Evolutionary conservation across 2,329 filamentous ascomycete species (phyloP).

Genomic region (Didymella sp.): DNA sequence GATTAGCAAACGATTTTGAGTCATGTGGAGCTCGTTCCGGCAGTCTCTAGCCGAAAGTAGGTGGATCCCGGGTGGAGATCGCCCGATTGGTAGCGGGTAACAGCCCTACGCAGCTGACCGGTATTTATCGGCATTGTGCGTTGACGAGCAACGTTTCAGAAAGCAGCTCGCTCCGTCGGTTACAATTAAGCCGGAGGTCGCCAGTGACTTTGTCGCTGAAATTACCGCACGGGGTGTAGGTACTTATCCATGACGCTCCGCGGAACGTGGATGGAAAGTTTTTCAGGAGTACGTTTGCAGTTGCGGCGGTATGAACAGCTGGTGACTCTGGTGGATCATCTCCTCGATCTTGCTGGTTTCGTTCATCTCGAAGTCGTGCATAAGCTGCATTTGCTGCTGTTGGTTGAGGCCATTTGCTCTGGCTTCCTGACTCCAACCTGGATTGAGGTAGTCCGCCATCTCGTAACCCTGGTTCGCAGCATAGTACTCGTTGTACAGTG

Average conservation of each 20-base stretch:
- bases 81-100: not conserved
- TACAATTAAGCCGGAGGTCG: not conserved
- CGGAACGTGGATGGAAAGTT: not conserved
- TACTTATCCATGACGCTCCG: not conserved
- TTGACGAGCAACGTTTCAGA: conserved; percentile 1
- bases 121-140: conserved; percentile 8
- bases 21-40: conserved; percentile 4
- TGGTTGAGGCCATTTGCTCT: conserved; percentile 66
- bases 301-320: conserved; percentile 44
- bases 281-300: conserved; percentile 38
- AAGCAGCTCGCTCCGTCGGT: not conserved
- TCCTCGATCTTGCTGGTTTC: conserved; percentile 50
- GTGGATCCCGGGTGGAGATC: conserved; percentile 3
- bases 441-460: conserved; percentile 56
- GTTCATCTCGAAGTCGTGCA: conserved; percentile 75
- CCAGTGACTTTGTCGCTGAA: conserved; percentile 1
- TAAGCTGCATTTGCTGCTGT: conserved; percentile 81
- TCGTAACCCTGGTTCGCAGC: conserved; percentile 47
- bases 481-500: conserved; percentile 46
- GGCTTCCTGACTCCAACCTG: conserved; percentile 63
- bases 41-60: not conserved
- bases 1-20: not conserved
- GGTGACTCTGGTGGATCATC: conserved; percentile 52
- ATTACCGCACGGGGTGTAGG: not conserved
- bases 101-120: not conserved